Conservation (phyloP, 257 asterid species). For the Sherardia arvensis region DNA sequence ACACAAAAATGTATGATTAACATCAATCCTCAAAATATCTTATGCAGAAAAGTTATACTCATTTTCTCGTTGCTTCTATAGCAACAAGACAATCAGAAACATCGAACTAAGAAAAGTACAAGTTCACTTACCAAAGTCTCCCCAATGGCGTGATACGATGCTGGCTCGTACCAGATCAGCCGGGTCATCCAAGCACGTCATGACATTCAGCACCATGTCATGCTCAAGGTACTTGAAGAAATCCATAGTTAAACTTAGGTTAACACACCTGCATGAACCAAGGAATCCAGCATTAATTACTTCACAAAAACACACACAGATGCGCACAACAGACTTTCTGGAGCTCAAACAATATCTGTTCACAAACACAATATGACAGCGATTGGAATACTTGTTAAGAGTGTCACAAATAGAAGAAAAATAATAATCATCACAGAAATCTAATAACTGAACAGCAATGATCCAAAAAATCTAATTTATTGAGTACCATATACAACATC, state of each 20-base stretch:
- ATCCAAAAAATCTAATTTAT: too few relatives aligned
- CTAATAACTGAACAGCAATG: background rate
- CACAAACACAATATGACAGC: background rate
- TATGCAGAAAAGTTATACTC: background rate
- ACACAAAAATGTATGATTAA: conserved; percentile 14
- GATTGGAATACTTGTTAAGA: background rate
- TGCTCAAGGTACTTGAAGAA: conserved; percentile 16
- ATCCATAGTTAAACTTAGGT: background rate
- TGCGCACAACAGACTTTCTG: too few relatives aligned
- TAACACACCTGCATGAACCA: too few relatives aligned
- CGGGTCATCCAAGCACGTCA: conserved; percentile 53
- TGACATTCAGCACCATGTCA: conserved; percentile 33
- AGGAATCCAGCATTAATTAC: too few relatives aligned
- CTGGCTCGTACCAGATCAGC: conserved; percentile 51
- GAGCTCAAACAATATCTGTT: too few relatives aligned
- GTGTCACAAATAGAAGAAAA: background rate
- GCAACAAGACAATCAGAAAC: too few relatives aligned
- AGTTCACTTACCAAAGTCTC: too few relatives aligned
- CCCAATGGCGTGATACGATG: conserved; percentile 53
- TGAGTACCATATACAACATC: too few relatives aligned
- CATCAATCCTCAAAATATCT: background rate
- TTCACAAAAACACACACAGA: too few relatives aligned
- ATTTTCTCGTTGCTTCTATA: background rate
- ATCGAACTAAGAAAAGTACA: too few relatives aligned
- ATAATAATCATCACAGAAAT: too few relatives aligned